Evolutionary conservation across 495 filamentous ascomycete genomes (phyloP), one percentile per base, ranked within the genome.

Genomic region (Trypethelium eluteriae): DNA sequence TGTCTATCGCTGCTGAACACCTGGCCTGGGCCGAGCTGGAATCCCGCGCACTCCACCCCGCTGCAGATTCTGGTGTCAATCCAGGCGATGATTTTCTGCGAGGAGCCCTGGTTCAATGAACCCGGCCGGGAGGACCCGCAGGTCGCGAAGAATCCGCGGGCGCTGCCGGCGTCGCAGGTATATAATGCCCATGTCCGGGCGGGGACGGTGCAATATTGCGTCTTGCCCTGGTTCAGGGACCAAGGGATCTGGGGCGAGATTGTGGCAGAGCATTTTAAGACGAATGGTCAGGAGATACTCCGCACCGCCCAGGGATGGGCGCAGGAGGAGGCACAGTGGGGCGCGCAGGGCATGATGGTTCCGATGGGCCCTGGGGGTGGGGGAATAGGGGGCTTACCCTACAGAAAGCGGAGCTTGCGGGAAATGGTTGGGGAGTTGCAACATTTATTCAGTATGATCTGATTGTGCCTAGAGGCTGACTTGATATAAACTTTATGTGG

Each of bases 1-100:
- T 88, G 85, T 66, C 79, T 88, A 11, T 85, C 82, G 2, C 74
- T 88, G 36, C 77, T 88, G 0, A 82, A 81, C 4, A 87, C 86
- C 3, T 88, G 84, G 82, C 9, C 69, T 1, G 85, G 86, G 4
- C 74, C 78, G 64, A 67, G 75, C 57, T 88, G 86, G 86, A 76
- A 79, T 18, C 77, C 83, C 0, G 67, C 75, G 7, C 72, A 78
- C 57, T 84, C 81, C 12, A 88, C 84, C 2, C 71, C 88, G 36
- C 76, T 86, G 9, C 82, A 86, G 64, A 73, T 88, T 32, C 75
- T 88, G n/a, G 77, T 88, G 12, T 83, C 80, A 49, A 81, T 88
- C 63, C 85, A 87, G 70, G 78, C 80, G 36, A 85, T 88, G 84
- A 79, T 88, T 44, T 79, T 88, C 64, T 81, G 78, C 65, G 81